Base-by-base conservation (phyloP, 2,329 filamentous ascomycete species). In the Aureobasidium lini region DNA sequence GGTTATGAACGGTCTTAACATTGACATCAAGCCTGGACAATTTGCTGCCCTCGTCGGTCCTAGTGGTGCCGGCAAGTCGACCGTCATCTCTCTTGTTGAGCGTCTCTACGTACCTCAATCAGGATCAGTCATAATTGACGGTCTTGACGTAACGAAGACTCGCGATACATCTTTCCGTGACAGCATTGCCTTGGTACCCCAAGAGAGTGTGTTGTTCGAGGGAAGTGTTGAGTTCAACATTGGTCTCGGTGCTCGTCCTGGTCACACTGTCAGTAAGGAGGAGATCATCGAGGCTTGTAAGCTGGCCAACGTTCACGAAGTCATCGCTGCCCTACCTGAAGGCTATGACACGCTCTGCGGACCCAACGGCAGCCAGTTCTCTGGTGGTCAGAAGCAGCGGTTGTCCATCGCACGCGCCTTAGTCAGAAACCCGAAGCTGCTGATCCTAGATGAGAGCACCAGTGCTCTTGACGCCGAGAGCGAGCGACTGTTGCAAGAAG, bases 241-340 rank as follows among this genome's bases (percentile, higher is more conserved):
- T 7, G 66, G 66, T 5, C 62, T 70, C 0, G 68, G 67, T 16
- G 78, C 81, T 2, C 75, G 77, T 1, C 84, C 83, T 1, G 79
- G 76, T 11, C 74, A 79, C 42, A 77, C 80, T 36, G 81, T 81
- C 1, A 81, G 78, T 0, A 74, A 83, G 46, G 80, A 76, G 8
- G 85, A 88, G 48, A 84, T 89, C 47, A 78, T 85, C 63, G 81
- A 83, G 57, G 86, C 86, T 0, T 89, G 86, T 67, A 79, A 79
- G 60, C 72, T 87, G 15, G 86, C 86, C 37, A 87, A 87, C 67
- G 87, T 90, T 62, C 85, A 89, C 71, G 84, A 89, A 29, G 83
- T 81, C 28, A 86, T 90, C 64, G 73, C 76, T 60, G 72, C 77
- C 0, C 73, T 90, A 15, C 85, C 85, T 0, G 73, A 86, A 13